Evolutionary conservation across 192 early-diverging fungal genomes (phyloP).

Genomic region (Coemansia sp.): DNA sequence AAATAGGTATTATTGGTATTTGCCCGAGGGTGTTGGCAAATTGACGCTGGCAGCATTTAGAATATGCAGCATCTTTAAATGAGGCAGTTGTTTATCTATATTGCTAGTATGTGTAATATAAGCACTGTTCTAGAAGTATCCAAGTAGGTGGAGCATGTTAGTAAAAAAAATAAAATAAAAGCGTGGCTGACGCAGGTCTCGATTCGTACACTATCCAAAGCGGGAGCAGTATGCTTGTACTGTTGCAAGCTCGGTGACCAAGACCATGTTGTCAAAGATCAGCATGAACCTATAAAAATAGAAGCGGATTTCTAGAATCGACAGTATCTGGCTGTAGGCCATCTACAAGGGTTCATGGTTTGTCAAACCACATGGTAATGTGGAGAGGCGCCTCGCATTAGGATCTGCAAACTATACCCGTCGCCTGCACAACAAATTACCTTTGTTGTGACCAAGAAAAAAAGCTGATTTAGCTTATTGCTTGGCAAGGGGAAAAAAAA

Average conservation of each 20-base stretch:
- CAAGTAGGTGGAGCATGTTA: background rate
- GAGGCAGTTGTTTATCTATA: background rate
- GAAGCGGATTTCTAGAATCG: background rate
- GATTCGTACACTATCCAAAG: background rate
- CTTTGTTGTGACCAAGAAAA: background rate
- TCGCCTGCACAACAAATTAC: background rate
- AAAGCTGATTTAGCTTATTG: background rate
- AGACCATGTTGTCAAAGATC: background rate
- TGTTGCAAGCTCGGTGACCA: background rate
- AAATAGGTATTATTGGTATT: background rate
- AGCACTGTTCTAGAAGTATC: background rate
- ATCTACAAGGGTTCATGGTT: background rate
- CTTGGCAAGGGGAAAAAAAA: background rate
- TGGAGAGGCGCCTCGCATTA: background rate
- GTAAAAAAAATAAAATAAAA: background rate
- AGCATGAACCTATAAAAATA: background rate
- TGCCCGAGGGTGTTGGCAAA: background rate
- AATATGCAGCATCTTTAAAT: background rate
- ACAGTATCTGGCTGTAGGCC: background rate
- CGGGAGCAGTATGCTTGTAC: background rate
- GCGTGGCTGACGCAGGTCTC: background rate
- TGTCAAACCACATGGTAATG: background rate
- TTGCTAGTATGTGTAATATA: background rate
- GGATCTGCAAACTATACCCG: conserved; percentile 10
- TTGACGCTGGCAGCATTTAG: background rate